These are phyloP conservation scores for Picochlorum sp. DNA, from an alignment of 139 green algal species.

Conservation along the genomic window DNA sequence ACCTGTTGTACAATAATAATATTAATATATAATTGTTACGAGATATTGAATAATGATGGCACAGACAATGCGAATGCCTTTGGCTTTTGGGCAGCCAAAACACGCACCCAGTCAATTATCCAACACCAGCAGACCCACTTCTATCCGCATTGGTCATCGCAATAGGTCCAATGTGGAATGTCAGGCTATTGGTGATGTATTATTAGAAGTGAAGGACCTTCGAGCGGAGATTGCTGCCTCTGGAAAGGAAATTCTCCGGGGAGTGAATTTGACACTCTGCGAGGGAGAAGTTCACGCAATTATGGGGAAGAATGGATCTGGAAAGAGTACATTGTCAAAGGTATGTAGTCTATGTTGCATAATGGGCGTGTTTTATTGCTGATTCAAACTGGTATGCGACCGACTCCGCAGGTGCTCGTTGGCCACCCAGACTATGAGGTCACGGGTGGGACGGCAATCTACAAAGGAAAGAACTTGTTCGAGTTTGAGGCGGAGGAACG, in stretches of 20 bases:
- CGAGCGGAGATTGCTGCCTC: slow-evolving; percentile 64
- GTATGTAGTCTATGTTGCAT: slow-evolving; percentile 6
- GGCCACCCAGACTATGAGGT: slow-evolving; percentile 98
- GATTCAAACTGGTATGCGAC: neutral
- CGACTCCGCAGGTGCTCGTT: slow-evolving; percentile 61
- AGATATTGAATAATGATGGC: too few species aligned
- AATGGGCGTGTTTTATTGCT: neutral
- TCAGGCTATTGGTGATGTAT: slow-evolving; percentile 6
- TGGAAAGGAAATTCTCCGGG: slow-evolving; percentile 82
- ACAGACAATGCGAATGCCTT: too few species aligned
- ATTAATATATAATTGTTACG: too few species aligned
- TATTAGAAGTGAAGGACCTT: slow-evolving; percentile 74
- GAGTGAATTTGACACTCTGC: slow-evolving; percentile 81
- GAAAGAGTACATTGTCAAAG: slow-evolving; percentile 94
- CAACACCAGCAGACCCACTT: too few species aligned
- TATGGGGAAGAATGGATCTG: slow-evolving; percentile 98
- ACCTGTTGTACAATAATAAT: too few species aligned
- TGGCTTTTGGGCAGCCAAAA: too few species aligned
- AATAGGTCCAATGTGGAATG: neutral
- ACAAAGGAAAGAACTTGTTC: slow-evolving; percentile 89
- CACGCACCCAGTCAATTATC: too few species aligned
- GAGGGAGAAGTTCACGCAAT: slow-evolving; percentile 91
- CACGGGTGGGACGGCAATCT: slow-evolving; percentile 65
- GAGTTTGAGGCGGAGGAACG: slow-evolving; percentile 88
- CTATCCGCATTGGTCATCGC: neutral